Evolutionary conservation across 1,139 yeast genomes (phyloP), one percentile per base, ranked within the genome.

Genomic region (Pneumocystis jirovecii): DNA sequence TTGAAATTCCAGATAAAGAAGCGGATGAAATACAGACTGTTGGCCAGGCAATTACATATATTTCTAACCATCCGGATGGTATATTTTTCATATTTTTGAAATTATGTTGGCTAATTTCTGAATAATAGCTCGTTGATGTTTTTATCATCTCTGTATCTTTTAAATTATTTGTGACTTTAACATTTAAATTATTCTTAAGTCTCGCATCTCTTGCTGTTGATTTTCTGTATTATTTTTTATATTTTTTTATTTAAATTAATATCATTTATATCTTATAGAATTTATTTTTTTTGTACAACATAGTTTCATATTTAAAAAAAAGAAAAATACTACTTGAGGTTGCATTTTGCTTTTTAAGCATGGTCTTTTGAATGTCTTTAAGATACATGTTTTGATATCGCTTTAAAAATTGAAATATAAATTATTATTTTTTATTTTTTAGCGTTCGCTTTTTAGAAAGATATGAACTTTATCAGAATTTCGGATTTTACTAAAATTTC

Each of bases 1-100:
- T 81, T 70, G 87, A 85, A 74, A 88, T 89, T 74, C 95, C 96
- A 63, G 96, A 89, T 76, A 83, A 85, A 71, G 91, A 87, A 75
- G 93, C 95, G 61, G 95, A 89, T 74, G 82, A 82, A 70, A 83
- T 89, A 75, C 87, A 85, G 78, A 86, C 95, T 39, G 89, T 89
- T 69, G 86, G 87, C 64, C 91, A 89, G 75, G 89, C 95, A 61
- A 81, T 88, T 70, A 89, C 87, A 71, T 86, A 84, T 77, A 85
- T 89, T 70, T 77, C 85, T 69, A 76, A 83, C 62, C 95, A 88
- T 75, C 84, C 86, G 59, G 90, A 87, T 74, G 87, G 71, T 69
- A 64, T 45, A 8, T 45, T 35, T 12, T n/a, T 10, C 31, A 5
- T 25, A 12, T 50, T 50, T 44, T 50, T 25, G 12, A 10, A 10